Evolutionary conservation across 139 green algal genomes (phyloP), one percentile per base, ranked within the genome.

Genomic region (Bryopsis sp.): DNA sequence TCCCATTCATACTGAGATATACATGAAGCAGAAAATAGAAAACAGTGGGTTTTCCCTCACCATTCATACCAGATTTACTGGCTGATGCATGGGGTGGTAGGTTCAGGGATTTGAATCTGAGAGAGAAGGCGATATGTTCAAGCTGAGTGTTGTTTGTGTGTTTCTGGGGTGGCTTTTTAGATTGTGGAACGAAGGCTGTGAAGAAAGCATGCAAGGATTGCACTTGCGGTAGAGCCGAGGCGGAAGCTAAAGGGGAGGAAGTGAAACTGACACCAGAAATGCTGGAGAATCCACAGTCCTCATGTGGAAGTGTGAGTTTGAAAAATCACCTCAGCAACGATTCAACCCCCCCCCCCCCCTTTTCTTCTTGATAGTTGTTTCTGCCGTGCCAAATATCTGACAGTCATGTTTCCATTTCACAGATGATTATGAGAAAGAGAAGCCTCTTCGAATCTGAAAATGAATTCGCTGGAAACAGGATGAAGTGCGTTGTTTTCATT

Each of bases 201-300:
- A 74, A 78, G 46, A 98, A 98, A 80, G 93, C 94, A 2, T 99
- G 94, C 82, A 89, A 90, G 57, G 95, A 98, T 76, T 98, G 94
- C 85, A 92, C 78, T 1, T 99, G 94, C 74, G 94, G 94, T 2
- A 77, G 91, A 0, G 90, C 88, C 2, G 92, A 98, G 74, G 79
- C 69, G 7, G 89, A 95, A 73, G 90, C 64, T 7, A 64, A 78
- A 8, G 74, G 64, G 31, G 66, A 74, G 35, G 72, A 65, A 26
- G 80, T 80, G 0, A 71, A 90, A 67, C 79, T 97, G 24, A 95
- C 91, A 19, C 74, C 85, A 33, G 90, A 95, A 5, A 90, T 95
- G 88, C 67, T 97, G 60, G 85, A 97, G 1, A 97, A 97, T 74
- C 93, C 92, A 36, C 73, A 88, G 64, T 89, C 85, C 2, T 79